Conservation (phyloP, 352 stramenopile species). For the Phytophthora fragariae region DNA sequence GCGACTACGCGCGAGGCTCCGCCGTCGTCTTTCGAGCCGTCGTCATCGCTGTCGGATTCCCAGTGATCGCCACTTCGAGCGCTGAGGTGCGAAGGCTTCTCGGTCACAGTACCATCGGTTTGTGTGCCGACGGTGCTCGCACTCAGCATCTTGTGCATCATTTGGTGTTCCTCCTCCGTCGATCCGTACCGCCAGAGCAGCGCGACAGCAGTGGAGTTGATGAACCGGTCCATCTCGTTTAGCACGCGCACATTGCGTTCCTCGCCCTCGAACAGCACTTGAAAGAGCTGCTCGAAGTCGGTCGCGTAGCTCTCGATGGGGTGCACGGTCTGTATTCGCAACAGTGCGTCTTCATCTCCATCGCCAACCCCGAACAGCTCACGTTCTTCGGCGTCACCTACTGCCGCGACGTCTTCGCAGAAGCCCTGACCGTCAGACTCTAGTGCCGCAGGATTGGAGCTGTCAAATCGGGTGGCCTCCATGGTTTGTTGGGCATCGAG, state of each 20-base stretch:
- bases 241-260: conserved; percentile 48
- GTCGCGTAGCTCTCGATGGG: conserved; percentile 61
- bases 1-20: neutral
- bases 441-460: conserved; percentile 15
- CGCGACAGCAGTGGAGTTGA: conserved; percentile 70
- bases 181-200: conserved; percentile 77
- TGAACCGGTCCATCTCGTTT: conserved; percentile 73
- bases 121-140: conserved; percentile 47
- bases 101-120: conserved; percentile 28
- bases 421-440: conserved; percentile 27
- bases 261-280: conserved; percentile 50
- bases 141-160: conserved; percentile 69
- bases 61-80: conserved; percentile 27
- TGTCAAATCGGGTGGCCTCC: conserved; percentile 37
- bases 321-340: conserved; percentile 47
- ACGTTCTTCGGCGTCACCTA: conserved; percentile 52
- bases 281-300: conserved; percentile 70
- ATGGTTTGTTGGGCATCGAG: conserved; percentile 39
- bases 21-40: conserved; percentile 17
- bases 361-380: conserved; percentile 53
- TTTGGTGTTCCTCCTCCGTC: conserved; percentile 50
- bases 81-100: conserved; percentile 18
- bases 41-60: conserved; percentile 26
- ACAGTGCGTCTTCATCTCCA: conserved; percentile 45
- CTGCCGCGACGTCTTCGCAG: conserved; percentile 42